Percentiles rank a stretch among this genome's conserved stretches.
phyloP scores from a whole-genome alignment of 805 yeast genomes.

The Schwanniomyces occidentalis region DNA sequence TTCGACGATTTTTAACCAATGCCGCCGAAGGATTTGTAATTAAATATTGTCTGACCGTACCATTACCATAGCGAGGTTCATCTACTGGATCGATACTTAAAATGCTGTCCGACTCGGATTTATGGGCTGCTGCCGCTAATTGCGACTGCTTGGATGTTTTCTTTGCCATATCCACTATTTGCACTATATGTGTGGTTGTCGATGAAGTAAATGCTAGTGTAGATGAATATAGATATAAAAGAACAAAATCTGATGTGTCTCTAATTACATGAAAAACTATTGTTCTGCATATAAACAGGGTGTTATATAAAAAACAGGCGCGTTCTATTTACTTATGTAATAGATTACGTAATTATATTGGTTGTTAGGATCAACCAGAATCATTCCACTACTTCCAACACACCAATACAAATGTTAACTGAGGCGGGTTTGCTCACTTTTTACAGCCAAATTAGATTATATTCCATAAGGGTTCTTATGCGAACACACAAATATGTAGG shows the following conservation, averaged over 20 bases:
- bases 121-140: neutral
- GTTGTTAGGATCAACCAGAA: too few relatives aligned
- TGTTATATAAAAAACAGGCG: too few relatives aligned
- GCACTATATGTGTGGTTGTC: slow-evolving; percentile 1
- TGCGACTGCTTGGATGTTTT: slow-evolving; percentile 2
- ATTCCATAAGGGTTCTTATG: neutral
- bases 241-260: too few relatives aligned
- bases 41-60: slow-evolving; percentile 54
- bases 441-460: slow-evolving; percentile 8
- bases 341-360: too few relatives aligned
- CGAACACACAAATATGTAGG: neutral
- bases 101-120: neutral
- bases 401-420: neutral
- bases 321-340: too few relatives aligned
- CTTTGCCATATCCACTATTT: slow-evolving; percentile 4
- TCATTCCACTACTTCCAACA: neutral
- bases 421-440: slow-evolving; percentile 2
- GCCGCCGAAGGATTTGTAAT: slow-evolving; percentile 49
- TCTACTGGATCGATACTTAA: slow-evolving; percentile 44
- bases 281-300: too few relatives aligned
- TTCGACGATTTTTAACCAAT: slow-evolving; percentile 41
- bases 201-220: too few relatives aligned
- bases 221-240: too few relatives aligned
- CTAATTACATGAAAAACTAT: too few relatives aligned
- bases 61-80: slow-evolving; percentile 39